Evolutionary conservation across 208 protist genomes (phyloP).

Genomic region (Leishmania turanica): DNA sequence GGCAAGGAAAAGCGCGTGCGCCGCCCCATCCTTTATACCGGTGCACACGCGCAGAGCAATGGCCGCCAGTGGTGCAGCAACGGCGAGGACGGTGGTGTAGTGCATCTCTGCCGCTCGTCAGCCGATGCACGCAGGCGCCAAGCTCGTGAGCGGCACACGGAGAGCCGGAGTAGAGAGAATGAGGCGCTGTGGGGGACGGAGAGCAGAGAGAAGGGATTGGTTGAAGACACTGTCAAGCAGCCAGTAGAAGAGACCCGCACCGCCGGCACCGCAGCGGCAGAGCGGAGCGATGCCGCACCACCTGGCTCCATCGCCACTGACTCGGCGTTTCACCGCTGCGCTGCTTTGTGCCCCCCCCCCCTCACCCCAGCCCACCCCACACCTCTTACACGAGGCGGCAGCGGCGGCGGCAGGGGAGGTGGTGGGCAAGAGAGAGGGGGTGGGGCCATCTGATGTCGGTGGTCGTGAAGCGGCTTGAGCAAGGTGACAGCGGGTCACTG

Average conservation of each 20-base stretch:
- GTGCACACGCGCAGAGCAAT: constrained; percentile 10
- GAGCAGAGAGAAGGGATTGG: neutral
- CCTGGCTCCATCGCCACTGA: neutral
- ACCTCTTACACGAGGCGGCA: neutral
- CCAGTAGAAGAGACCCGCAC: neutral
- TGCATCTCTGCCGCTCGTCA: neutral
- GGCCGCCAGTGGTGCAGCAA: constrained; percentile 18
- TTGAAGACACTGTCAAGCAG: neutral
- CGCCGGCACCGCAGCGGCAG: neutral
- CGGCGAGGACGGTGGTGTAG: constrained; percentile 9
- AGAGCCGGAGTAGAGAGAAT: neutral
- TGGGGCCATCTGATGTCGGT: no score
- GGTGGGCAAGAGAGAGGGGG: no score
- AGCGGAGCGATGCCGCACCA: neutral
- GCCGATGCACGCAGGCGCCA: neutral
- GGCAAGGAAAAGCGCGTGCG: constrained; percentile 34
- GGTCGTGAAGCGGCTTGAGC: no score
- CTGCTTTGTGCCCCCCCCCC: neutral
- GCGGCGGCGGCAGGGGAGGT: neutral
- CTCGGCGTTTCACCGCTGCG: neutral
- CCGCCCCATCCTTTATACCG: constrained; percentile 12
- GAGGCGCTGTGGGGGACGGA: neutral
- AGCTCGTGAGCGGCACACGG: neutral
- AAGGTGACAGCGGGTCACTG: no score
- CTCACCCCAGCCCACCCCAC: no score